These are phyloP conservation scores for Mucuna pruriens DNA, from an alignment of 306 rosid species.

Conservation along the genomic window DNA sequence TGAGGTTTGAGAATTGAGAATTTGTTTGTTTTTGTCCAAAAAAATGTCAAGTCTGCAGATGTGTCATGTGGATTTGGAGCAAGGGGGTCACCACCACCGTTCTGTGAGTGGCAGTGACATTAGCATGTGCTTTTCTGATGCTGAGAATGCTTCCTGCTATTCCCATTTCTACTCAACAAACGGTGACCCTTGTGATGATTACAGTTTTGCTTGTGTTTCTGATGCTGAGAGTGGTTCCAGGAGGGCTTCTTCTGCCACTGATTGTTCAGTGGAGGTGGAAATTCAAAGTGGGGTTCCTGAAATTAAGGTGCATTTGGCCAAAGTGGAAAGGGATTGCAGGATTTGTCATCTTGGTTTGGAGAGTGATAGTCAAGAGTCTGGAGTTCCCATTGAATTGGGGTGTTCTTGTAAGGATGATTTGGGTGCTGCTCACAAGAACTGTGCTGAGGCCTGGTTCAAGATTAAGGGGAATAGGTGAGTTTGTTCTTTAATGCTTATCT, in stretches of 20 bases:
- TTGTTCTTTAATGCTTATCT: not conserved
- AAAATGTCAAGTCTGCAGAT: slow-evolving; percentile 48
- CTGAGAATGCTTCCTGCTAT: slow-evolving; percentile 79
- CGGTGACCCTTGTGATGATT: slow-evolving; percentile 82
- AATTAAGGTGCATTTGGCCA: slow-evolving; percentile 69
- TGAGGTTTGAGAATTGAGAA: slow-evolving; percentile 21
- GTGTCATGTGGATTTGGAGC: slow-evolving; percentile 71
- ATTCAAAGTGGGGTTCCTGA: slow-evolving; percentile 60
- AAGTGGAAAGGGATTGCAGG: slow-evolving; percentile 78
- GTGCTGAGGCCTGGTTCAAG: slow-evolving; percentile 95
- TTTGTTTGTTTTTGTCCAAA: not conserved
- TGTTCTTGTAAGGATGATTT: slow-evolving; percentile 86
- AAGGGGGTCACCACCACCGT: slow-evolving; percentile 56
- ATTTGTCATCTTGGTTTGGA: slow-evolving; percentile 91
- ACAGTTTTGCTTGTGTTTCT: slow-evolving; percentile 56
- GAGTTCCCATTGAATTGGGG: slow-evolving; percentile 74
- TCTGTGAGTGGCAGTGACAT: slow-evolving; percentile 58
- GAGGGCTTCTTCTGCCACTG: slow-evolving; percentile 64
- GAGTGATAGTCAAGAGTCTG: slow-evolving; percentile 71
- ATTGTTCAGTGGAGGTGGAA: slow-evolving; percentile 61
- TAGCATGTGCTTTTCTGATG: slow-evolving; percentile 74
- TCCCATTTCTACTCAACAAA: slow-evolving; percentile 84
- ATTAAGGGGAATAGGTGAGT: slow-evolving; percentile 83
- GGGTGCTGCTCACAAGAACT: slow-evolving; percentile 79
- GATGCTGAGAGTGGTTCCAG: slow-evolving; percentile 51